Evolutionary conservation across 345 rosid genomes (phyloP), one percentile per base, ranked within the genome.

Genomic region (Populus deltoides): DNA sequence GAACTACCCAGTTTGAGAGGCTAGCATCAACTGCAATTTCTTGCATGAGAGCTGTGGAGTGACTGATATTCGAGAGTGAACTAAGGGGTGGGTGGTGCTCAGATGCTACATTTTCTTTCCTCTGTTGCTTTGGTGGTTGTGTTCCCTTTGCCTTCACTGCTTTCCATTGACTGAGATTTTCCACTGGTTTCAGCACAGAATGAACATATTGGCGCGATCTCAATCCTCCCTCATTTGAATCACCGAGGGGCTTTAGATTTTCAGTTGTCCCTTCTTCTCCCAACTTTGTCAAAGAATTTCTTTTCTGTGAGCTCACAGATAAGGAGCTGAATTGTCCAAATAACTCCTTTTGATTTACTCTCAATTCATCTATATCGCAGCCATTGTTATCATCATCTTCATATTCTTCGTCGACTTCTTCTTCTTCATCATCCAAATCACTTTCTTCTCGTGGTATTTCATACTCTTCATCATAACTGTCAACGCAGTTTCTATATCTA

Each of bases 381-480:
- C 66, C 68, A 63, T 31, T 49, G 57, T 17, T 22, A 11, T 45
- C 69, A 33, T 53, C 77, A 11, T 61, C 80, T 7, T 57, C 73
- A 17, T 45, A 75, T 17, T 78, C 75, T 12, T 45, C 63, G 0
- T 78, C 67, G 7, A 33, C 15, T 8, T 63, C 69, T 1, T 75
- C 55, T 2, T 71, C 79, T 1, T 86, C 86, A 7, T 81, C 79
- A 7, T 83, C 85, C 79, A 82, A 24, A 53, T 92, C 98, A 63
- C 90, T 87, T 71, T 89, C 95, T 10, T 80, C 88, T 35, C 77
- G 83, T 13, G 82, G 86, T 70, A 84, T 55, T 45, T 83, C 92
- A 11, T 86, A 93, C 8, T 88, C 97, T 22, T 91, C 97, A 65
- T 90, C 97, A 22, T 83, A 89, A 87, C 88, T 86, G 70, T 86